Percentiles rank a stretch among this genome's conserved stretches.
These are phyloP conservation scores for Cladosporium sp. DNA, from an alignment of 2,329 filamentous ascomycete genomes.

Conservation along the genomic window DNA sequence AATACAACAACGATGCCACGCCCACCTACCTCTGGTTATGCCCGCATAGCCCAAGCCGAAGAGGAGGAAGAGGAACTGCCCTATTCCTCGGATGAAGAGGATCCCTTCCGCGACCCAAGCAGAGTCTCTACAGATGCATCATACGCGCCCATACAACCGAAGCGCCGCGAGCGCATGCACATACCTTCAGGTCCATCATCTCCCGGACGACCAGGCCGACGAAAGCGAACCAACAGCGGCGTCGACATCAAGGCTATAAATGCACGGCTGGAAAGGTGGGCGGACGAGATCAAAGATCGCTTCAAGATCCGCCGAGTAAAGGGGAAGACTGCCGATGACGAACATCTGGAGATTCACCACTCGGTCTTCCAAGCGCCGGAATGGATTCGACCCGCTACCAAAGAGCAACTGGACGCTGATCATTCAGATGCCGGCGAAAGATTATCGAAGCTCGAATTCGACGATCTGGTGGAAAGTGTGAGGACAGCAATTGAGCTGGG, in stretches of 20 bases:
- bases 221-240: conserved; percentile 70
- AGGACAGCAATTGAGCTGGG: conserved; percentile 81
- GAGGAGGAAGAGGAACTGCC: conserved; percentile 42
- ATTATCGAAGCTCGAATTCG: conserved; percentile 77
- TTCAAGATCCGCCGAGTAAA: conserved; percentile 83
- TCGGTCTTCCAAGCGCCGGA: conserved; percentile 94
- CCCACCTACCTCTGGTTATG: conserved; percentile 47
- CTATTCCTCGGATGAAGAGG: conserved; percentile 38
- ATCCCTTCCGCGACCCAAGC: conserved; percentile 23
- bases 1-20: conserved; percentile 27
- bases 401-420: conserved; percentile 63
- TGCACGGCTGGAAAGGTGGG: conserved; percentile 89
- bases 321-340: conserved; percentile 70
- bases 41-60: conserved; percentile 49
- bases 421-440: conserved; percentile 45
- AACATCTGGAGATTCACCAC: conserved; percentile 90
- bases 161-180: conserved; percentile 41
- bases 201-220: conserved; percentile 34
- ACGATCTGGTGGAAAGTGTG: conserved; percentile 86
- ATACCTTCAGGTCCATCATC: conserved; percentile 31
- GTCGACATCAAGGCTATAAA: conserved; percentile 99
- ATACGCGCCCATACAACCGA: conserved; percentile 44
- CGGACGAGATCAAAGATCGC: conserved; percentile 93
- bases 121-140: conserved; percentile 7
- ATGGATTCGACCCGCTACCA: conserved; percentile 72